phyloP scores from a whole-genome alignment of 176 grass and related monocot species.

The Zizania latifolia region DNA sequence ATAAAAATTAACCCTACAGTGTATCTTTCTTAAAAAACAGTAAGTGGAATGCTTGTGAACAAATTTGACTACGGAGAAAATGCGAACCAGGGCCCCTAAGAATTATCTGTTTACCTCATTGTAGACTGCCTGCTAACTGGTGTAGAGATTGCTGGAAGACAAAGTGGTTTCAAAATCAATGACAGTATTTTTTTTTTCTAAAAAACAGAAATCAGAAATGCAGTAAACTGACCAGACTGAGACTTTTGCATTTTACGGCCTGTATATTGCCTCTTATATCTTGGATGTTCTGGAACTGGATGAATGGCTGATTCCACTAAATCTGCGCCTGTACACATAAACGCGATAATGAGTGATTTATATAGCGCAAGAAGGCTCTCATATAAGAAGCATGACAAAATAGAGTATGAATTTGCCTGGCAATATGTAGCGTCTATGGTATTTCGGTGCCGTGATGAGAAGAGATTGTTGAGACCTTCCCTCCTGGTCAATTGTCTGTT shows the following conservation, averaged over 20 bases:
- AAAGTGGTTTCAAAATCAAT: constrained; percentile 12
- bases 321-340: constrained; percentile 33
- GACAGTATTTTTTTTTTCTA: neutral
- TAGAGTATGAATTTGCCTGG: constrained; percentile 44
- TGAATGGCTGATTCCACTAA: constrained; percentile 55
- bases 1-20: neutral
- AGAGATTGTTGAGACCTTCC: constrained; percentile 83
- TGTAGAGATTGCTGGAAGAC: constrained; percentile 41
- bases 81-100: neutral
- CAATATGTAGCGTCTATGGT: constrained; percentile 80
- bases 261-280: constrained; percentile 31
- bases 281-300: constrained; percentile 40
- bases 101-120: constrained; percentile 51
- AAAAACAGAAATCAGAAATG: constrained; percentile 6
- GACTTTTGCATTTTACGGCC: constrained; percentile 48
- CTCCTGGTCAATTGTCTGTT: constrained; percentile 63
- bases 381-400: neutral
- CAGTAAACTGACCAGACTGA: constrained; percentile 41
- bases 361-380: neutral
- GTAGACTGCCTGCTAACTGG: constrained; percentile 38
- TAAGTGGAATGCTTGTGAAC: neutral
- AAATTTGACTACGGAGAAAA: neutral
- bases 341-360: neutral
- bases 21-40: neutral
- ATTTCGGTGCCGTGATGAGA: constrained; percentile 62